Conservation (phyloP, 352 stramenopile genomes). For the Pythium phragmitis region DNA sequence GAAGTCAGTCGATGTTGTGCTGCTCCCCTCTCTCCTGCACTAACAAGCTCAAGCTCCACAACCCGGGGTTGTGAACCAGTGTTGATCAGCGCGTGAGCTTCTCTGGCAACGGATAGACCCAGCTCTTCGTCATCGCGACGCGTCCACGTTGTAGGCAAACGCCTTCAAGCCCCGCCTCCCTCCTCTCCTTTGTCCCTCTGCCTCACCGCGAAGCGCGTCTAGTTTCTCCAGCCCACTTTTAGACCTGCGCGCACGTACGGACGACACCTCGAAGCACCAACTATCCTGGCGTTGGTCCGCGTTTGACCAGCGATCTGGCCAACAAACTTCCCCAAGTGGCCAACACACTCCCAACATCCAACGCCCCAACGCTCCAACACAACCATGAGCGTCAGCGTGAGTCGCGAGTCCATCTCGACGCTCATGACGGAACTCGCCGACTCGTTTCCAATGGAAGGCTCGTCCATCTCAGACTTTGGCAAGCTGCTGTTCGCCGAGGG, state of each 20-base stretch:
- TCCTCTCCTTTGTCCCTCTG: too few relatives aligned
- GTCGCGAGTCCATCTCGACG: slow-evolving; percentile 82
- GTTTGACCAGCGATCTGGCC: not conserved
- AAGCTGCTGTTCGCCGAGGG: slow-evolving; percentile 84
- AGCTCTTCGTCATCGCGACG: not conserved
- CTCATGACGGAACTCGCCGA: slow-evolving; percentile 86
- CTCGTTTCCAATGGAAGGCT: slow-evolving; percentile 75
- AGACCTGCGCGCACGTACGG: not conserved
- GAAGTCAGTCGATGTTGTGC: slow-evolving; percentile 14
- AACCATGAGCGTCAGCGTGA: slow-evolving; percentile 73
- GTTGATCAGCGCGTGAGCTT: slow-evolving; percentile 13
- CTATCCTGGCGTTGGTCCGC: not conserved
- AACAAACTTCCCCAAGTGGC: not conserved
- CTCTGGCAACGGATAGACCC: slow-evolving; percentile 9
- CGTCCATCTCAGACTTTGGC: slow-evolving; percentile 86
- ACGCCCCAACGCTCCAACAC: not conserved
- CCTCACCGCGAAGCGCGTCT: slow-evolving; percentile 1
- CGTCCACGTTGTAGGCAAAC: not conserved
- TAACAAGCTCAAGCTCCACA: slow-evolving; percentile 10
- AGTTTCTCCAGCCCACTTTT: not conserved
- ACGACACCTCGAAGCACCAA: not conserved
- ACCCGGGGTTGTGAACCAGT: too few relatives aligned
- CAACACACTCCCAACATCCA: not conserved
- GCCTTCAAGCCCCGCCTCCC: not conserved
- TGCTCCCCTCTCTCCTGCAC: slow-evolving; percentile 11